These are phyloP conservation scores for Fistulifera solaris DNA, from an alignment of 108 stramenopile genomes.

Conservation along the genomic window DNA sequence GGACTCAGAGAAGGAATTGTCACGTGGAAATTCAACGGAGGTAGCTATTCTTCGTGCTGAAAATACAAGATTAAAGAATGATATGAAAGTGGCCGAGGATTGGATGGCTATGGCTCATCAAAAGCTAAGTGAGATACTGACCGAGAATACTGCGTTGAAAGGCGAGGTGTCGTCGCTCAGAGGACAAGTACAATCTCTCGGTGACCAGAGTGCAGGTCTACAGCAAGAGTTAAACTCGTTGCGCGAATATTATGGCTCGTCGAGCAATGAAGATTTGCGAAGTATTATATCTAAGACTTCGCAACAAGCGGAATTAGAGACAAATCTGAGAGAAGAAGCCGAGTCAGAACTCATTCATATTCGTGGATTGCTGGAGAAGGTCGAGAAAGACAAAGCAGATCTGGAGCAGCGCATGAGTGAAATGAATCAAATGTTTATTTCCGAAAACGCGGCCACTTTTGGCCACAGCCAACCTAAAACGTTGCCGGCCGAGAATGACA, in stretches of 20 bases:
- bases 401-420: neutral
- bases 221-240: constrained; percentile 13
- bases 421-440: neutral
- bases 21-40: constrained; percentile 16
- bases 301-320: no score
- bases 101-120: constrained; percentile 84
- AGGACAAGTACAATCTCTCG: neutral
- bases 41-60: constrained; percentile 45
- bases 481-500: no score
- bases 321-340: no score
- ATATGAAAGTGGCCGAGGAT: constrained; percentile 59
- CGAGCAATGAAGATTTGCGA: no score
- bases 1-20: constrained; percentile 5
- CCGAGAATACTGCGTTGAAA: constrained; percentile 15
- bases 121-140: constrained; percentile 61
- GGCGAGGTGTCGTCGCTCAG: constrained; percentile 2
- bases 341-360: no score
- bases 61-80: constrained; percentile 48
- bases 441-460: no score
- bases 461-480: no score
- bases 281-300: no score
- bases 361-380: no score
- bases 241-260: no score
- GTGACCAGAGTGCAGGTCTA: constrained; percentile 19
- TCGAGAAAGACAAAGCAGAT: neutral